A percentile compares a stretch with the other conserved stretches of the same genome.
Evolutionary conservation across 2,329 filamentous ascomycete species (phyloP).

Genomic region (Colletotrichum spinosum): DNA sequence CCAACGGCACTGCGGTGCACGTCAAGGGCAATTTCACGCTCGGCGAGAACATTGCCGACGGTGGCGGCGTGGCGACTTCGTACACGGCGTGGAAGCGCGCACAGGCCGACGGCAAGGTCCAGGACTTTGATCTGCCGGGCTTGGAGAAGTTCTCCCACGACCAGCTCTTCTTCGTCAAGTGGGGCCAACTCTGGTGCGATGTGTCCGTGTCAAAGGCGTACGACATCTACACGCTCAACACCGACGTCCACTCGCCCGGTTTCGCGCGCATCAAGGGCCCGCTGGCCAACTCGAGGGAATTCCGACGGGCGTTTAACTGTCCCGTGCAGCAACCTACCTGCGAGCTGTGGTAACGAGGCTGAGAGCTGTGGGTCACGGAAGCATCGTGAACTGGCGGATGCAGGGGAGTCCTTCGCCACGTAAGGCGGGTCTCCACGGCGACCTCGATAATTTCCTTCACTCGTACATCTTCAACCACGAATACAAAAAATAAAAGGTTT

Average conservation of each 20-base stretch:
- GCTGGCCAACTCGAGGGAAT: slow-evolving; percentile 74
- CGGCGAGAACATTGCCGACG: slow-evolving; percentile 79
- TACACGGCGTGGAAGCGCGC: slow-evolving; percentile 75
- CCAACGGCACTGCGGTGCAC: slow-evolving; percentile 66
- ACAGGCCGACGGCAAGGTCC: slow-evolving; percentile 59
- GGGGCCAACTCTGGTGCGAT: slow-evolving; percentile 73
- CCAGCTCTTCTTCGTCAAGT: slow-evolving; percentile 77
- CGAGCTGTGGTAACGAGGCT: slow-evolving; percentile 70
- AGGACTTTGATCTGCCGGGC: slow-evolving; percentile 63
- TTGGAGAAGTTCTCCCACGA: slow-evolving; percentile 72
- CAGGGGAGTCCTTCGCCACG: background rate
- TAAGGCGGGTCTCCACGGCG: too few relatives aligned
- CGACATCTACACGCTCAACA: slow-evolving; percentile 66
- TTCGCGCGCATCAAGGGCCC: slow-evolving; percentile 71
- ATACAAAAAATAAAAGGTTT: too few relatives aligned
- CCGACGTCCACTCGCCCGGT: slow-evolving; percentile 74
- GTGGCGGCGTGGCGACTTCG: slow-evolving; percentile 71
- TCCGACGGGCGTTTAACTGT: slow-evolving; percentile 75
- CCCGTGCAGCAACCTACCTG: slow-evolving; percentile 73
- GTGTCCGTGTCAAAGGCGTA: slow-evolving; percentile 67
- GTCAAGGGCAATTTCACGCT: slow-evolving; percentile 73
- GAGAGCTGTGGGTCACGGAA: background rate
- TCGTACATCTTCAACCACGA: too few relatives aligned
- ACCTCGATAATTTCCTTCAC: too few relatives aligned
- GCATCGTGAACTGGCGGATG: background rate